A percentile compares a stretch with the other conserved stretches of the same genome.
These are phyloP conservation scores for Fusarium transvaalense DNA, from an alignment of 2,329 filamentous ascomycete genomes.

Conservation along the genomic window DNA sequence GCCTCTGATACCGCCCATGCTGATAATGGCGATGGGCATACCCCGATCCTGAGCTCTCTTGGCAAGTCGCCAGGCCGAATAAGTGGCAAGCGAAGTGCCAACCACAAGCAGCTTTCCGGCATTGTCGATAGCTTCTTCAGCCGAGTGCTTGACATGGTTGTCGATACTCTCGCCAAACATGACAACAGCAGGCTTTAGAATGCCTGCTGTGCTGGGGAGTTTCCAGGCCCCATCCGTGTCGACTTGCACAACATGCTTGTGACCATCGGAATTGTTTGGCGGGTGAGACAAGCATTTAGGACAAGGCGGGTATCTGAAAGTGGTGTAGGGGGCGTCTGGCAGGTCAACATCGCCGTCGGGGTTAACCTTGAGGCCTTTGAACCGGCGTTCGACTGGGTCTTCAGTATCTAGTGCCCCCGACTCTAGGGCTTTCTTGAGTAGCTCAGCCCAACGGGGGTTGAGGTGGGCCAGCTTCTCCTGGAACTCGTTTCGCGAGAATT, in stretches of 20 bases:
- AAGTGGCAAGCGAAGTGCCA: slow-evolving; percentile 92
- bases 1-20: slow-evolving; percentile 85
- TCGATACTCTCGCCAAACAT: slow-evolving; percentile 97
- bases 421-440: slow-evolving; percentile 77
- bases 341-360: slow-evolving; percentile 96
- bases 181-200: slow-evolving; percentile 91
- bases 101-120: slow-evolving; percentile 82
- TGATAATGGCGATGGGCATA: slow-evolving; percentile 89
- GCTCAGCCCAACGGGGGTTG: slow-evolving; percentile 87
- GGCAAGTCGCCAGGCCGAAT: slow-evolving; percentile 91
- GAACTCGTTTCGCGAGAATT: slow-evolving; percentile 78
- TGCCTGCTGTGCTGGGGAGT: slow-evolving; percentile 74
- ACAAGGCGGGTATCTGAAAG: slow-evolving; percentile 92
- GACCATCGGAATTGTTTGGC: slow-evolving; percentile 67
- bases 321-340: slow-evolving; percentile 86
- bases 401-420: slow-evolving; percentile 83
- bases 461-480: slow-evolving; percentile 80
- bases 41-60: slow-evolving; percentile 84
- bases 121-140: slow-evolving; percentile 83
- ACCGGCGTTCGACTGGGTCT: slow-evolving; percentile 75
- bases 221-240: slow-evolving; percentile 87
- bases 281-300: slow-evolving; percentile 79
- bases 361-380: slow-evolving; percentile 82
- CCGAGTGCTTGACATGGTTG: slow-evolving; percentile 75
- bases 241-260: slow-evolving; percentile 70